These are phyloP conservation scores for Conticribra weissflogii DNA, from an alignment of 108 stramenopile species.

Conservation along the genomic window DNA sequence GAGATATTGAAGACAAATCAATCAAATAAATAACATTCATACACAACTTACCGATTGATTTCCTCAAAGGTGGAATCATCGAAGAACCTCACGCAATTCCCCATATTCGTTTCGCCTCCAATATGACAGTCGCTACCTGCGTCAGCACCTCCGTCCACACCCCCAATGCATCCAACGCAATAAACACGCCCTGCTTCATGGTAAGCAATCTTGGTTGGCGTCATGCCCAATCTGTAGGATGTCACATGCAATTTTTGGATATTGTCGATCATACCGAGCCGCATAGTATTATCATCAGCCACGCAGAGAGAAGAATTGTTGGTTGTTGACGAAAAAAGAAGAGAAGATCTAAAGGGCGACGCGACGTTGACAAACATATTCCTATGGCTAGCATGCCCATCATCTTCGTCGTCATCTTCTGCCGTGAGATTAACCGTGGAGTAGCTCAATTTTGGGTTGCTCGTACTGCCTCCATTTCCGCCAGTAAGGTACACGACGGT, in stretches of 20 bases:
- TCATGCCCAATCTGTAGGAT: constrained; percentile 91
- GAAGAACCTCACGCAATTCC: constrained; percentile 88
- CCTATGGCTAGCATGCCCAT: constrained; percentile 52
- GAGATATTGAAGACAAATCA: neutral
- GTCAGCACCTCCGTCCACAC: constrained; percentile 52
- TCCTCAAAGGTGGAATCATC: constrained; percentile 91
- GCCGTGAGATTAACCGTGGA: constrained; percentile 90
- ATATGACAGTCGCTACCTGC: constrained; percentile 21
- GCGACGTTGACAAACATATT: constrained; percentile 81
- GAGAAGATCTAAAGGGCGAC: constrained; percentile 72
- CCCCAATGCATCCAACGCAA: constrained; percentile 85
- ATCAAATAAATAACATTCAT: neutral
- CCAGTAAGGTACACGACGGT: constrained; percentile 94
- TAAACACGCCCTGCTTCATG: constrained; percentile 75
- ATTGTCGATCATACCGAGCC: constrained; percentile 96
- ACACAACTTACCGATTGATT: constrained; percentile 60
- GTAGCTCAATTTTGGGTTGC: constrained; percentile 89
- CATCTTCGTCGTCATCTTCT: constrained; percentile 65
- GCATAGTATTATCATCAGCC: constrained; percentile 84
- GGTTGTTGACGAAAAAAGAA: constrained; percentile 59
- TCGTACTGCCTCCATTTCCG: constrained; percentile 53
- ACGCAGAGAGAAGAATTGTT: constrained; percentile 91
- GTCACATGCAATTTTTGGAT: constrained; percentile 98
- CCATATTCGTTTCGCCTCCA: constrained; percentile 73
- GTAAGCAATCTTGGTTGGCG: constrained; percentile 89